These are phyloP conservation scores for Tolypocladium amazonense DNA, from an alignment of 2,329 filamentous ascomycete genomes.

Conservation along the genomic window DNA sequence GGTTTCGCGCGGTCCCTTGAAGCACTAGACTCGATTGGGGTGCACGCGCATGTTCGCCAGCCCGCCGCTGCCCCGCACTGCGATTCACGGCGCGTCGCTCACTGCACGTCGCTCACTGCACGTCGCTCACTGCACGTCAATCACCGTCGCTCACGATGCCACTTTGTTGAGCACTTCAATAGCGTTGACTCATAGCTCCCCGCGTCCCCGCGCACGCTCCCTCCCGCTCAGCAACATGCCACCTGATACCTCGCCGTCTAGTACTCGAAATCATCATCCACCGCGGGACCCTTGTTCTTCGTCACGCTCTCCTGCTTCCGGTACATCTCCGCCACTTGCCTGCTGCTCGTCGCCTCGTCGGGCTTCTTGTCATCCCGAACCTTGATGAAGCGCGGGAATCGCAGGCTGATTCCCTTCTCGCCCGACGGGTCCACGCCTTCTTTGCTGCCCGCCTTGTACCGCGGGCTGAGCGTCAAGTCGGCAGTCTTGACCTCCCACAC, in stretches of 20 bases:
- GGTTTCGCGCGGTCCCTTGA: neutral
- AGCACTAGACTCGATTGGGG: neutral
- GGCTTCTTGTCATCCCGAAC: conserved; percentile 91
- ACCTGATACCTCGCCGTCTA: conserved; percentile 24
- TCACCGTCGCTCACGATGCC: neutral
- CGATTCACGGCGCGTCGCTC: neutral
- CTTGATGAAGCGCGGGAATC: conserved; percentile 91
- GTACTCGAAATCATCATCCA: conserved; percentile 98
- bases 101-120: neutral
- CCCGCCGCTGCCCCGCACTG: neutral
- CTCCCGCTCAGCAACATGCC: neutral
- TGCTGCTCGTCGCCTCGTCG: conserved; percentile 73
- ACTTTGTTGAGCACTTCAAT: neutral
- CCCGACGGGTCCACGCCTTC: conserved; percentile 65
- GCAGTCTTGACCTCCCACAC: conserved; percentile 99
- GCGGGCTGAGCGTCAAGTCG: conserved; percentile 81
- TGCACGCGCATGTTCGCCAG: neutral
- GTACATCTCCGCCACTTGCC: conserved; percentile 95
- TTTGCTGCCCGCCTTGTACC: conserved; percentile 83
- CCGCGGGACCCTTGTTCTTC: conserved; percentile 75
- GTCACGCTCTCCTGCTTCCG: conserved; percentile 82
- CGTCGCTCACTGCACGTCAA: neutral
- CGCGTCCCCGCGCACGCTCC: neutral
- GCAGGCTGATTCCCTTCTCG: conserved; percentile 71
- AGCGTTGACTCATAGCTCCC: neutral